Percentiles rank a stretch among this genome's conserved stretches.
These are phyloP conservation scores for Ogataea allantospora DNA, from an alignment of 805 yeast species.

Conservation along the genomic window DNA sequence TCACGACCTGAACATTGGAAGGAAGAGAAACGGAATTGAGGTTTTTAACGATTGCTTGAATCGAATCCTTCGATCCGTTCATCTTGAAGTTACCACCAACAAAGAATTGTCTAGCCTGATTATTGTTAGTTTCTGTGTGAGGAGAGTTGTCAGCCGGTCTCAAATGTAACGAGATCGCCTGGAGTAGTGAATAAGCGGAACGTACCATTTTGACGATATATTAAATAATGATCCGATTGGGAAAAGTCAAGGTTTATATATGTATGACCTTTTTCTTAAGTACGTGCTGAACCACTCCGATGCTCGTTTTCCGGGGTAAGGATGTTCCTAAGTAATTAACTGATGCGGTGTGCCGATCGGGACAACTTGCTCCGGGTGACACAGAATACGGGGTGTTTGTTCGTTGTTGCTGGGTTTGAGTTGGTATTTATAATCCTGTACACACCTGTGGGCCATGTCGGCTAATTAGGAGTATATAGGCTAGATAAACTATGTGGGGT, in stretches of 20 bases:
- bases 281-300: slow-evolving; percentile 11
- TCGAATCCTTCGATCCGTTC: slow-evolving; percentile 90
- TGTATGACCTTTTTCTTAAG: slow-evolving; percentile 3
- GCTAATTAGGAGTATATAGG: slow-evolving; percentile 3
- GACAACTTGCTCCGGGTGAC: slow-evolving; percentile 9
- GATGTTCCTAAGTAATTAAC: slow-evolving; percentile 5
- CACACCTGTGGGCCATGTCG: slow-evolving; percentile 2
- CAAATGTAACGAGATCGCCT: slow-evolving; percentile 20
- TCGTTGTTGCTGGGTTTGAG: background rate
- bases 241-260: slow-evolving; percentile 1
- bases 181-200: slow-evolving; percentile 20
- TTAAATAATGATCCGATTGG: background rate
- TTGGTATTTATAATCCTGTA: slow-evolving; percentile 1
- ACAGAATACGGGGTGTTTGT: background rate
- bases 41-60: slow-evolving; percentile 77
- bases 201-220: slow-evolving; percentile 24
- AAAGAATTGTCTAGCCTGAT: slow-evolving; percentile 56
- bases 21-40: slow-evolving; percentile 79
- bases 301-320: slow-evolving; percentile 11
- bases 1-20: slow-evolving; percentile 82
- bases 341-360: slow-evolving; percentile 7
- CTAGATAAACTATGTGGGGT: slow-evolving; percentile 1
- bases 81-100: slow-evolving; percentile 99
- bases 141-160: slow-evolving; percentile 13
- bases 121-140: slow-evolving; percentile 15